These are phyloP conservation scores for Tilletia indica DNA, from an alignment of 1,284 basidiomycete genomes.

Conservation along the genomic window DNA sequence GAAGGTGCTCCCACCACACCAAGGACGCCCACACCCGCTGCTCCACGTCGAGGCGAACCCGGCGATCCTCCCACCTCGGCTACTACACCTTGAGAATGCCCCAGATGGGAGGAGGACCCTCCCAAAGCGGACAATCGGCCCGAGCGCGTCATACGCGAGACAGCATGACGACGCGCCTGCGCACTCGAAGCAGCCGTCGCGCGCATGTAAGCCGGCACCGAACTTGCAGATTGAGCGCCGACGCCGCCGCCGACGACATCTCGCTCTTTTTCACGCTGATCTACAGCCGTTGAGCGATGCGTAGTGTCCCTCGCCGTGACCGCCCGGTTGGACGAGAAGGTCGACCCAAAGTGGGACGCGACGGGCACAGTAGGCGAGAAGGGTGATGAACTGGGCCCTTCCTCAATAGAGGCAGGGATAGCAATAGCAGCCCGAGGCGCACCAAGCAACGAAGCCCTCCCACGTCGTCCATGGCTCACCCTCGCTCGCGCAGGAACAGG, in stretches of 20 bases:
- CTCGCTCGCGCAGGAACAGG: too few relatives aligned
- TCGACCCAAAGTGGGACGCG: neutral
- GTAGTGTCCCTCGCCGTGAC: too few relatives aligned
- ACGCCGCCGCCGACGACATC: neutral
- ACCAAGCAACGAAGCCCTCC: neutral
- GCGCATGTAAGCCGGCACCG: neutral
- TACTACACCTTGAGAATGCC: neutral
- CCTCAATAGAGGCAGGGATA: slow-evolving; percentile 2
- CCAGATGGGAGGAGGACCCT: neutral
- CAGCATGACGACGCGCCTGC: neutral
- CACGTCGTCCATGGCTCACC: neutral
- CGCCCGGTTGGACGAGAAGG: neutral
- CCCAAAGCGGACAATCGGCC: neutral
- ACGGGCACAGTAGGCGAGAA: neutral
- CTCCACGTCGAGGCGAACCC: neutral
- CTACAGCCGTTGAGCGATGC: too few relatives aligned
- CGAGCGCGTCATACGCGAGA: neutral
- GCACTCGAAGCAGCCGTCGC: neutral
- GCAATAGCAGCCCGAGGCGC: neutral
- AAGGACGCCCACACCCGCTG: slow-evolving; percentile 60
- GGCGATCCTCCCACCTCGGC: neutral
- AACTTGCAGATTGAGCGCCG: neutral
- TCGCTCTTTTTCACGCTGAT: too few relatives aligned
- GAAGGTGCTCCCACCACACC: too few relatives aligned
- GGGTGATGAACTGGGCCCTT: neutral